Evolutionary conservation across 371 early-diverging fungal species (phyloP), one percentile per base, ranked within the genome.

Genomic region (Syncephalis plumigaleata): DNA sequence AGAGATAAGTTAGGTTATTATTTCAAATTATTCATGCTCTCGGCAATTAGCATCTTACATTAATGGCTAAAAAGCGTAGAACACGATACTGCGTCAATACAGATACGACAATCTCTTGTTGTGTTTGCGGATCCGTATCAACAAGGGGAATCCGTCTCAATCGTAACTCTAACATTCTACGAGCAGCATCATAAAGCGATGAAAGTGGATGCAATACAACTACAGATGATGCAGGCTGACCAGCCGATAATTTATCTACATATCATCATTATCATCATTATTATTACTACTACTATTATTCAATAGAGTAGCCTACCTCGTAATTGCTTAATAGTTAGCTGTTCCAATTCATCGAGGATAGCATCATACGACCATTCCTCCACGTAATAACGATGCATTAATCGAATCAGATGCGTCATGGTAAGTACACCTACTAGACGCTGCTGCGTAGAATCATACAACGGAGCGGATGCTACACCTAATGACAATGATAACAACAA

Each of bases 401-500:
- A 64, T 52, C 87, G 82, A 47, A 93, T 81, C 55, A 95, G 83
- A 55, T 95, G 91, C 7, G 88, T 82, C 3, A 88, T 87, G 15
- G 91, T 85, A 55, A 94, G 67, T 84, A 94, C 84, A 44, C 96
- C 96, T 1, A 77, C 80, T 59, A 87, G 91, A 54, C 66, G 64
- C 46, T 86, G 82, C 2, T 64, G 64, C 9, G 65, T 60, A 5
- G 88, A 82, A 51, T 87, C 82, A 84, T 87, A 95, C 37, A 95
- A 60, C 36, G 93, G 91, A 11, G 94, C 94, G 11, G 87, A 85
- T 25, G 87, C 88, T 49, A 92, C 79, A n/a, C 87, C 92, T 86
- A 61, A 52, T 31, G 39, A 17, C 9, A 20, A 25, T 9, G 24
- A 18, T 39, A 22, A 22, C 22, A 51, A n/a, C n/a, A n/a, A n/a